Evolutionary conservation across 306 rosid species (phyloP), one percentile per base, ranked within the genome.

Genomic region (Senna tora): DNA sequence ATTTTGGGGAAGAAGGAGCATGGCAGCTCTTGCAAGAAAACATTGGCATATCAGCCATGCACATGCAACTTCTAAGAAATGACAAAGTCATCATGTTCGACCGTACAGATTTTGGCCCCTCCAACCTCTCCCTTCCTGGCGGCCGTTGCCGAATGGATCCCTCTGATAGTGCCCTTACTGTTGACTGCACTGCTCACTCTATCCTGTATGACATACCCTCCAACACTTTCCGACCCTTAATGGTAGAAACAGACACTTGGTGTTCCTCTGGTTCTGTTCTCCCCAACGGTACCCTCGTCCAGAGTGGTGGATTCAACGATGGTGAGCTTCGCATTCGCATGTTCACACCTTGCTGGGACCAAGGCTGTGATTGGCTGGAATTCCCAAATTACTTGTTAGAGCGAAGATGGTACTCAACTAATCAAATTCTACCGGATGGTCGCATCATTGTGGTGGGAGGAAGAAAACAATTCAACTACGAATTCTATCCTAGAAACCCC

Each of bases 111-210:
- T 86, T 92, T 15, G 98, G 98, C 0, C 88, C 85, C 19, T 92
- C 88, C 0, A 80, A 82, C 63, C 69, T 93, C 45, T 81, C 94
- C 50, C 91, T 93, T 6, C 63, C 86, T 4, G 7, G 12, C 0
- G 82, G 73, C 2, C 11, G 36, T 49, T 85, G 89, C 64, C 79
- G 89, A 10, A 10, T 43, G 20, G 89, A 85, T 14, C 52, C 81
- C 0, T 0, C n/a, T 0, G 94, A 86, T 38, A 52, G 34, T 16
- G 88, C 68, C 7, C 80, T 87, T 2, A 30, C 67, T 36, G 11
- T 39, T 1, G 97, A 94, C 45, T 94, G 98, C 78, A 86, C 96
- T 0, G 92, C 98, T 66, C 98, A 93, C 79, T 93, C 97, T 0
- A 16, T 84, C 2, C 80, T 89, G 5, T 93, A 84, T n/a, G 89